These are phyloP conservation scores for Clitopilus passeckerianus DNA, from an alignment of 768 basidiomycete genomes.

Conservation along the genomic window DNA sequence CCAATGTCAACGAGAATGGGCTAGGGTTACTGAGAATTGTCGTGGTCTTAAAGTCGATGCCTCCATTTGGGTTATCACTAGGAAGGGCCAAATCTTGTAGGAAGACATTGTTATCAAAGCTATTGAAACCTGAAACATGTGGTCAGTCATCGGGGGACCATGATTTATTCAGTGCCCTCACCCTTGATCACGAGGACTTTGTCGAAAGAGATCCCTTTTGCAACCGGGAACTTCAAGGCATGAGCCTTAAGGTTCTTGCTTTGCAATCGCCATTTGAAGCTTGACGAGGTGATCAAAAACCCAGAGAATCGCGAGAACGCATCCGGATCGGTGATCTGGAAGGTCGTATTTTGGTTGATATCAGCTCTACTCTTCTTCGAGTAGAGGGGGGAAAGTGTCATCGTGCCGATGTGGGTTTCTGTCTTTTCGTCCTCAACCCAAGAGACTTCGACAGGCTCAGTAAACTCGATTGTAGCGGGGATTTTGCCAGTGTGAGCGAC, in stretches of 20 bases:
- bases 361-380: constrained; percentile 52
- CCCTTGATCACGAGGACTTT: constrained; percentile 58
- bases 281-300: constrained; percentile 58
- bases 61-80: constrained; percentile 59
- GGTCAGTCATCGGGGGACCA: neutral
- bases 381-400: constrained; percentile 41
- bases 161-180: constrained; percentile 10
- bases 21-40: constrained; percentile 56
- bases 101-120: constrained; percentile 50
- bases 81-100: constrained; percentile 61
- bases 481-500: constrained; percentile 67
- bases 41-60: constrained; percentile 59
- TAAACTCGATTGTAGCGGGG: constrained; percentile 57
- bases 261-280: constrained; percentile 63
- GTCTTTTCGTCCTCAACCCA: constrained; percentile 48
- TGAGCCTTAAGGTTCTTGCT: constrained; percentile 56
- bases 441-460: constrained; percentile 48
- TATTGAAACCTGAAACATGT: constrained; percentile 44
- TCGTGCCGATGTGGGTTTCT: constrained; percentile 49
- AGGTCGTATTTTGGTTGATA: constrained; percentile 56
- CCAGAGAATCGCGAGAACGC: constrained; percentile 61
- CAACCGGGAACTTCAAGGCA: constrained; percentile 62
- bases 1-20: constrained; percentile 66
- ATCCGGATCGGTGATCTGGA: constrained; percentile 48
- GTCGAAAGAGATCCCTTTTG: constrained; percentile 60